Conservation (phyloP, 352 stramenopile species). For the Globisporangium orthogonon region DNA sequence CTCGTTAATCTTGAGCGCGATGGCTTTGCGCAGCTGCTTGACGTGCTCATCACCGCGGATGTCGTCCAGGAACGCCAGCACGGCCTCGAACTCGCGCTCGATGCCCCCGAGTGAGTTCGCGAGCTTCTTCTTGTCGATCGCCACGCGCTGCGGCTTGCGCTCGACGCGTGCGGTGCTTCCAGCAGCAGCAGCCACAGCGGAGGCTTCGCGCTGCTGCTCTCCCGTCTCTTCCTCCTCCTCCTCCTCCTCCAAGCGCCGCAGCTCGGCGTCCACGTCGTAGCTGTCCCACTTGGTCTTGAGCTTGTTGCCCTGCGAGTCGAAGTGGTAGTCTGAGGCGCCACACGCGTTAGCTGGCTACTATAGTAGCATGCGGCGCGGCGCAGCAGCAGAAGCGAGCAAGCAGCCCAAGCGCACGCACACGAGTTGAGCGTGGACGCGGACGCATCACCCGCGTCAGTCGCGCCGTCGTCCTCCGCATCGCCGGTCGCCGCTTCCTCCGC, state of each 20-base stretch:
- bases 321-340: slow-evolving; percentile 63
- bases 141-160: slow-evolving; percentile 3
- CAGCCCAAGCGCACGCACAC: slow-evolving; percentile 24
- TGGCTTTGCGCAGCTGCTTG: slow-evolving; percentile 59
- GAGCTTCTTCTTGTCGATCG: slow-evolving; percentile 37
- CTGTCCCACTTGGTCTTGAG: slow-evolving; percentile 84
- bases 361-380: too few relatives aligned
- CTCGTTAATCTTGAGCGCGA: slow-evolving; percentile 56
- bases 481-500: slow-evolving; percentile 51
- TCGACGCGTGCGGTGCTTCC: background rate
- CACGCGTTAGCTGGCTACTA: background rate
- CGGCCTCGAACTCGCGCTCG: slow-evolving; percentile 73
- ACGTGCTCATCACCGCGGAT: slow-evolving; percentile 61
- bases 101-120: slow-evolving; percentile 35
- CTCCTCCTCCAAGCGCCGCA: slow-evolving; percentile 55
- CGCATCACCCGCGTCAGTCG: slow-evolving; percentile 14
- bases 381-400: background rate
- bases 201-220: background rate
- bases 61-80: slow-evolving; percentile 72
- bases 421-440: slow-evolving; percentile 41
- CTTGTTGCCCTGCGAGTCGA: slow-evolving; percentile 82
- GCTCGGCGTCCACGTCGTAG: slow-evolving; percentile 75
- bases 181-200: background rate
- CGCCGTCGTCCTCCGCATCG: slow-evolving; percentile 22
- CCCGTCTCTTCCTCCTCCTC: slow-evolving; percentile 15